phyloP scores from a whole-genome alignment of 179 eudicot species.

The Patellifolia procumbens region DNA sequence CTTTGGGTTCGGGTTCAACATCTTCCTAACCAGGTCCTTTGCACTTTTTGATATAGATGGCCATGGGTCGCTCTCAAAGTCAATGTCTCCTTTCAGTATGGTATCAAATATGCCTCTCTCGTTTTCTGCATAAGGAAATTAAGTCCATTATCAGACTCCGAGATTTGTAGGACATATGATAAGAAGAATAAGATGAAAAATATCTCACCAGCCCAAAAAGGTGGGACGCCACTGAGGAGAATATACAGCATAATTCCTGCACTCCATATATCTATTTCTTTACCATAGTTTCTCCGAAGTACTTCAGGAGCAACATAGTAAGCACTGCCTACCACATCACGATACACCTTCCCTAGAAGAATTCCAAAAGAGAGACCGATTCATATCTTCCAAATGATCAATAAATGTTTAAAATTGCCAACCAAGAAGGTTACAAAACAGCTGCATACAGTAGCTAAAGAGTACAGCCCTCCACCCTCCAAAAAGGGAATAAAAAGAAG shows the following conservation, averaged over 20 bases:
- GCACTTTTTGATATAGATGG: conserved; percentile 69
- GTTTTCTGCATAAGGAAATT: conserved; percentile 42
- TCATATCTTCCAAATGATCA: conserved; percentile 1
- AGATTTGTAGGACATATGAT: background rate
- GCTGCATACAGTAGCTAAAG: background rate
- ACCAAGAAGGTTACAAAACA: background rate
- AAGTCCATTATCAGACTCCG: background rate
- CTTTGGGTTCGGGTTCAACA: conserved; percentile 65
- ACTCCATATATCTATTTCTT: conserved; percentile 93
- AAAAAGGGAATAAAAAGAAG: no score
- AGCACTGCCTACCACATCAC: conserved; percentile 88
- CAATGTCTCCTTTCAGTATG: conserved; percentile 54
- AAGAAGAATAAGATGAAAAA: background rate
- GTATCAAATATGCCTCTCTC: conserved; percentile 70
- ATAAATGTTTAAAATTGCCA: background rate
- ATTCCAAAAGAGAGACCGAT: conserved; percentile 15
- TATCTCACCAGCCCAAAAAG: conserved; percentile 88
- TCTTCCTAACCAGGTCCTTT: conserved; percentile 65
- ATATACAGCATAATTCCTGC: conserved; percentile 90
- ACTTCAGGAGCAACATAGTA: conserved; percentile 97
- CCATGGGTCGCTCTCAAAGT: conserved; percentile 73
- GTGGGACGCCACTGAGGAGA: conserved; percentile 91
- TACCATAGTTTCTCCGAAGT: conserved; percentile 71
- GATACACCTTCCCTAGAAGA: conserved; percentile 69
- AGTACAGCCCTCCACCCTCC: no score